Conservation (phyloP, 306 rosid species). For the Cajanus cajan region DNA sequence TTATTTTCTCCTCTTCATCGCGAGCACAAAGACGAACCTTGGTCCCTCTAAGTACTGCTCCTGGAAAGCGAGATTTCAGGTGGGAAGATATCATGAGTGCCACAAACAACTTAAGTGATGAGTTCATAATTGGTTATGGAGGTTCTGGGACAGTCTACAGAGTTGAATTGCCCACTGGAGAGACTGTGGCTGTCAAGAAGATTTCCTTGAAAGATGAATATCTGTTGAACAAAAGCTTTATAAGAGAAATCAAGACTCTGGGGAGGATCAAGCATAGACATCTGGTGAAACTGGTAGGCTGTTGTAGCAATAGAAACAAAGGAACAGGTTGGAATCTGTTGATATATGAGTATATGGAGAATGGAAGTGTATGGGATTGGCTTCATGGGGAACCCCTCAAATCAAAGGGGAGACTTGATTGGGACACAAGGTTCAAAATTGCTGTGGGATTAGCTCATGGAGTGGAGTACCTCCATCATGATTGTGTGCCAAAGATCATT, state of each 20-base stretch:
- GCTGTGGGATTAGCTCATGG: slow-evolving; percentile 82
- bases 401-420: slow-evolving; percentile 56
- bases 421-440: slow-evolving; percentile 77
- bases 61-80: slow-evolving; percentile 48
- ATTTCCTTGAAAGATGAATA: slow-evolving; percentile 74
- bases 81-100: slow-evolving; percentile 84
- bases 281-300: slow-evolving; percentile 84
- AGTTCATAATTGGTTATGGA: slow-evolving; percentile 79
- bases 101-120: slow-evolving; percentile 70
- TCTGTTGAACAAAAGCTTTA: slow-evolving; percentile 67
- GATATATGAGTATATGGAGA: slow-evolving; percentile 85
- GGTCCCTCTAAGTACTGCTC: slow-evolving; percentile 49
- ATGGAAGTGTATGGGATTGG: slow-evolving; percentile 97
- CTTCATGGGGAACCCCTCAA: slow-evolving; percentile 53
- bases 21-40: slow-evolving; percentile 46
- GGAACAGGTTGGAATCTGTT: slow-evolving; percentile 74
- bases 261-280: slow-evolving; percentile 91
- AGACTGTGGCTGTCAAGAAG: slow-evolving; percentile 81
- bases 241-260: slow-evolving; percentile 76
- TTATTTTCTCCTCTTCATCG: slow-evolving; percentile 64
- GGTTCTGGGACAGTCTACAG: slow-evolving; percentile 87
- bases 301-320: slow-evolving; percentile 65
- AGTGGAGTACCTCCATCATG: slow-evolving; percentile 90
- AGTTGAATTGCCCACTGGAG: slow-evolving; percentile 63
- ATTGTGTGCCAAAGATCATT: slow-evolving; percentile 80